Percentiles rank a stretch among this genome's conserved stretches.
phyloP scores from a whole-genome alignment of 306 rosid genomes.

The Phaseolus lunatus region DNA sequence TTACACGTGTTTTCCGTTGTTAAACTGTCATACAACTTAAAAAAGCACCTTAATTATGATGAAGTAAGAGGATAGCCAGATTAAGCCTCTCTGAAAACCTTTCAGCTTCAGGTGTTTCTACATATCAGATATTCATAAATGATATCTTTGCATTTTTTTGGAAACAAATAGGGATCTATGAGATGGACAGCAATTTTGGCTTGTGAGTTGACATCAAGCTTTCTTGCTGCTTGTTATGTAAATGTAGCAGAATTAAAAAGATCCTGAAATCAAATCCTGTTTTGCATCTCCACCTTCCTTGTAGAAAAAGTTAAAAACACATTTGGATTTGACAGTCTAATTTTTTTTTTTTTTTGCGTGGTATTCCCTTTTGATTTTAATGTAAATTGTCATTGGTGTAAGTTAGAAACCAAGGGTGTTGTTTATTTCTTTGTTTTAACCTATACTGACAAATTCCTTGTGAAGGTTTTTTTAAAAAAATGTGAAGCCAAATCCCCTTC shows the following conservation, averaged over 20 bases:
- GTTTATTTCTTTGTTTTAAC: conserved; percentile 17
- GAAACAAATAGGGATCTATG: conserved; percentile 3
- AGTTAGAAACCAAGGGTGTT: not conserved
- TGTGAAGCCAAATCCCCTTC: conserved; percentile 11
- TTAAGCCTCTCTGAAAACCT: conserved; percentile 13
- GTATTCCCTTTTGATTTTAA: too few relatives aligned
- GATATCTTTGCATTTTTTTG: conserved; percentile 3
- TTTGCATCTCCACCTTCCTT: not conserved
- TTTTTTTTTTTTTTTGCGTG: too few relatives aligned
- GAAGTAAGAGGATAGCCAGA: not conserved
- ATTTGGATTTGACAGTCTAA: not conserved
- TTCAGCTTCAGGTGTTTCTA: conserved; percentile 18
- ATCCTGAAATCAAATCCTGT: conserved; percentile 5
- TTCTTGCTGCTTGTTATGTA: not conserved
- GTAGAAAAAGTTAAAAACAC: not conserved
- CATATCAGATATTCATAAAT: conserved; percentile 26
- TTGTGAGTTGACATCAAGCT: not conserved
- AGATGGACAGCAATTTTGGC: not conserved
- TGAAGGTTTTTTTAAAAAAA: not conserved
- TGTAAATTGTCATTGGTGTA: not conserved
- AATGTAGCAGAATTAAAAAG: conserved; percentile 6
- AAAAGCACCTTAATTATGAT: not conserved
- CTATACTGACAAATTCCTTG: not conserved
- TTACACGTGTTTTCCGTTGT: not conserved
- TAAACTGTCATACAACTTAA: not conserved